A percentile compares a stretch with the other conserved stretches of the same genome.
Conservation (phyloP, 164 flowering plant species). For the Cinnamomum micranthum region DNA sequence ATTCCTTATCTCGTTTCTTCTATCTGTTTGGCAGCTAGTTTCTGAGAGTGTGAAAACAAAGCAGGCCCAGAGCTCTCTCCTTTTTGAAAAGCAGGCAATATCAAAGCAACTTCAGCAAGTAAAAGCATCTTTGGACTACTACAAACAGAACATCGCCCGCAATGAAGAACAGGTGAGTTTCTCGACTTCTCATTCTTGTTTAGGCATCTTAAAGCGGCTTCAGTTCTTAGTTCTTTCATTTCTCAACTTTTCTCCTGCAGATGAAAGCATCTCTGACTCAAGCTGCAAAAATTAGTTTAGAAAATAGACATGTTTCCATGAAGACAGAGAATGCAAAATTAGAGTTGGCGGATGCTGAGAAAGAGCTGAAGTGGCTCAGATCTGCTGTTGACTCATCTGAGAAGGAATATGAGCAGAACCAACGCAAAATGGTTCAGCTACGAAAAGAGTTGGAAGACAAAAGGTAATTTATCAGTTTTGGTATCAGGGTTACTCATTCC, state of each 20-base stretch:
- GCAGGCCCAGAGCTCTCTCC: constrained; percentile 56
- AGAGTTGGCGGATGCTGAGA: constrained; percentile 84
- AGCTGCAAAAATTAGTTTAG: constrained; percentile 51
- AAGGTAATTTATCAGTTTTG: constrained; percentile 39
- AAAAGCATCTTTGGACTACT: constrained; percentile 53
- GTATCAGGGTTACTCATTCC: background rate
- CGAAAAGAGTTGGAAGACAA: constrained; percentile 54
- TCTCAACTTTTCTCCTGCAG: constrained; percentile 35
- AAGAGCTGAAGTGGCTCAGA: constrained; percentile 86
- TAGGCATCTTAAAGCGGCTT: background rate
- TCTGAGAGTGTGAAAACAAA: constrained; percentile 92
- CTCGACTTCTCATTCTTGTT: background rate
- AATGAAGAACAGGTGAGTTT: constrained; percentile 74
- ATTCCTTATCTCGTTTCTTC: constrained; percentile 10
- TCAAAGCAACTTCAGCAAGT: constrained; percentile 71
- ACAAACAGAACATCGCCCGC: constrained; percentile 45
- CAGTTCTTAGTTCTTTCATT: background rate
- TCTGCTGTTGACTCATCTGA: constrained; percentile 69
- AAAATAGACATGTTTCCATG: constrained; percentile 56
- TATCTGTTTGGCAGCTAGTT: constrained; percentile 55
- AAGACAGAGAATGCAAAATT: constrained; percentile 63
- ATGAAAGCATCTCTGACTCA: constrained; percentile 54
- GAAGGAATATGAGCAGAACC: constrained; percentile 81
- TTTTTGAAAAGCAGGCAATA: constrained; percentile 69
- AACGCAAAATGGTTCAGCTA: constrained; percentile 44